Evolutionary conservation across 148 eudicot species (phyloP), one percentile per base, ranked within the genome.

Genomic region (Cornus suecica): DNA sequence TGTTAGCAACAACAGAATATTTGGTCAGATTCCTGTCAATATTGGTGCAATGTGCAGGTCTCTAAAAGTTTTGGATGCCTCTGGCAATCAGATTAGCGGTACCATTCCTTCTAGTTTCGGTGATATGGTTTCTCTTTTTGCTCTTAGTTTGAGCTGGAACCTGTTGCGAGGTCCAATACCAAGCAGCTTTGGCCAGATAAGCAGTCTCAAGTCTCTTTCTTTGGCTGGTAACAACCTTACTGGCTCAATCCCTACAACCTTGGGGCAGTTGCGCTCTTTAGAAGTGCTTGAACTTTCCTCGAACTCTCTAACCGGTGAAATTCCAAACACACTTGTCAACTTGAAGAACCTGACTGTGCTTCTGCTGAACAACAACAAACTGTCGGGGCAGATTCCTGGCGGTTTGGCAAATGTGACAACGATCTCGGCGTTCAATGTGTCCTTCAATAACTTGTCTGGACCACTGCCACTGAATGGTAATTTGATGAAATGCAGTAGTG

Each of bases 391-490:
- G 58, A 70, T 87, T 8, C 90, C 90, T 15, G 27, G 80, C 13
- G 83, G 74, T n/a, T 78, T 87, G 79, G 82, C 75, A 23, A 85
- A 79, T 25, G 66, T 79, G 66, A 74, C 86, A 8, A 74, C 83
- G 1, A 76, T 87, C 15, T 66, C 82, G 29, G 60, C 42, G n/a
- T 84, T 84, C 69, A 82, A 87, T 51, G 85, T 79, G 24, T 87
- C 90, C 8, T 87, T 80, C 81, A 87, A 87, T 77, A 76, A 87
- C 77, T 69, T 87, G 23, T 83, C 86, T 31, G 86, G 86, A 30
- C 81, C 86, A 2, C 67, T 83, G 27, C 82, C 83, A 61, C 25
- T 8, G 66, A 82, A 65, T 32, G 75, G 31, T 29, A 84, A 76
- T 29, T 30, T 85, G 74, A 80, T 74, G 67, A 82, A 82, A 63